phyloP scores from a whole-genome alignment of 2,329 filamentous ascomycete species.

The Pyricularia grisea region DNA sequence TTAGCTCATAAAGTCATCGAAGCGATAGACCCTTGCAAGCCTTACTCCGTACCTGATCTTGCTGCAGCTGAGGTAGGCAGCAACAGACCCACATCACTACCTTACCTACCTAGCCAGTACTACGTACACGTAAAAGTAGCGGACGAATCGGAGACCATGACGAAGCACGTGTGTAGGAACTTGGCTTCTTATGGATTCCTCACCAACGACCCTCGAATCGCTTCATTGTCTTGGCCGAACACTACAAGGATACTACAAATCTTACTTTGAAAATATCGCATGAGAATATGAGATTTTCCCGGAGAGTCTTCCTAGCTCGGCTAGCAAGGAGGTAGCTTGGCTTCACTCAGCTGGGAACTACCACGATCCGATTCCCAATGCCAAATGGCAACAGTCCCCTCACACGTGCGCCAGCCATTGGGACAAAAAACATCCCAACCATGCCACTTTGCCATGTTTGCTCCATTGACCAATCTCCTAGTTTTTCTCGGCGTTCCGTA shows the following conservation, averaged over 20 bases:
- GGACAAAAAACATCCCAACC: background rate
- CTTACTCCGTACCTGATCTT: too few relatives aligned
- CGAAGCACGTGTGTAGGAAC: background rate
- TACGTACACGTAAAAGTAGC: background rate
- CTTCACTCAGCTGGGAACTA: background rate
- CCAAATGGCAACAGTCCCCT: background rate
- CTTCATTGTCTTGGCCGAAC: background rate
- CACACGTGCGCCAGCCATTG: background rate
- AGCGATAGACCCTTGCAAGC: too few relatives aligned
- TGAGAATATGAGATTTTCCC: background rate
- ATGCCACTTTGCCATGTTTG: background rate
- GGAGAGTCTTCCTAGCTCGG: background rate
- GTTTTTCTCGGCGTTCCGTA: background rate
- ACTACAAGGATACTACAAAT: background rate
- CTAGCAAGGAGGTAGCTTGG: background rate
- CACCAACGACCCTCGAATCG: background rate
- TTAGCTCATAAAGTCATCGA: too few relatives aligned
- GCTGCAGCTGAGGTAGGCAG: background rate
- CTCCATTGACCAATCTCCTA: background rate
- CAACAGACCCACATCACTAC: background rate
- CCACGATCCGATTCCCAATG: background rate
- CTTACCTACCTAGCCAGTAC: too few relatives aligned
- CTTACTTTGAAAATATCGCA: background rate
- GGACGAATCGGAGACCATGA: background rate
- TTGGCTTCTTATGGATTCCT: background rate